Conservation (phyloP, 768 basidiomycete species). For the Mycena crocata region DNA sequence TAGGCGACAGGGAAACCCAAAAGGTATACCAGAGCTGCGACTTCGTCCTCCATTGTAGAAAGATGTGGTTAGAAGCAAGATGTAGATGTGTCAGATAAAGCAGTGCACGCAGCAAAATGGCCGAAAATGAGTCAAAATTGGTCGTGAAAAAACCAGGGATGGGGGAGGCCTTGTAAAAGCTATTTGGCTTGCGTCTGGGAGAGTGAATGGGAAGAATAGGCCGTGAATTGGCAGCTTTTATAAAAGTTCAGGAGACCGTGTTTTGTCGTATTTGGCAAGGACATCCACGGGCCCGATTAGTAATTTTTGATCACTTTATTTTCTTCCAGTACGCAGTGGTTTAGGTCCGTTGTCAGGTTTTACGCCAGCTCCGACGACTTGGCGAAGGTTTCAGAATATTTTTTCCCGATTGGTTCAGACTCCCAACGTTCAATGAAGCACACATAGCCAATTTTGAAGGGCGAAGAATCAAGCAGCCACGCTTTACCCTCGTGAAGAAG, state of each 20-base stretch:
- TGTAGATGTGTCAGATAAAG: conserved; percentile 17
- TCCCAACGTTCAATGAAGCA: too few species aligned
- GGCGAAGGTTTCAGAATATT: too few species aligned
- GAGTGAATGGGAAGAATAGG: background rate
- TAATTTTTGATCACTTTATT: background rate
- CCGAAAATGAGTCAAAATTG: conserved; percentile 1
- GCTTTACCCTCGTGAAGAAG: too few species aligned
- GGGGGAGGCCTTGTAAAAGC: background rate
- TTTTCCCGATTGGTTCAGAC: too few species aligned
- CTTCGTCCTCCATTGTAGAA: conserved; percentile 42
- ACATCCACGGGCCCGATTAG: conserved; percentile 6
- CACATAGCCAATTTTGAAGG: too few species aligned
- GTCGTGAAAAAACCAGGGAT: background rate
- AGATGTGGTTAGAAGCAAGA: conserved; percentile 28
- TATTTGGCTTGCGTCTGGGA: background rate
- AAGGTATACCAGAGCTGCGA: conserved; percentile 38
- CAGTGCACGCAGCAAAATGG: background rate
- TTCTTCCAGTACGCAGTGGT: too few species aligned
- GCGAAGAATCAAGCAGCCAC: too few species aligned
- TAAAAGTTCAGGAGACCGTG: background rate
- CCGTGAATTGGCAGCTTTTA: background rate
- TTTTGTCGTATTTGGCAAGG: background rate
- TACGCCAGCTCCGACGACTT: too few species aligned
- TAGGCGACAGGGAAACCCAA: background rate
- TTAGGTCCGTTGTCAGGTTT: too few species aligned